Base-by-base conservation (phyloP, 2,329 filamentous ascomycete species). In the Calonectria multiphialidica region DNA sequence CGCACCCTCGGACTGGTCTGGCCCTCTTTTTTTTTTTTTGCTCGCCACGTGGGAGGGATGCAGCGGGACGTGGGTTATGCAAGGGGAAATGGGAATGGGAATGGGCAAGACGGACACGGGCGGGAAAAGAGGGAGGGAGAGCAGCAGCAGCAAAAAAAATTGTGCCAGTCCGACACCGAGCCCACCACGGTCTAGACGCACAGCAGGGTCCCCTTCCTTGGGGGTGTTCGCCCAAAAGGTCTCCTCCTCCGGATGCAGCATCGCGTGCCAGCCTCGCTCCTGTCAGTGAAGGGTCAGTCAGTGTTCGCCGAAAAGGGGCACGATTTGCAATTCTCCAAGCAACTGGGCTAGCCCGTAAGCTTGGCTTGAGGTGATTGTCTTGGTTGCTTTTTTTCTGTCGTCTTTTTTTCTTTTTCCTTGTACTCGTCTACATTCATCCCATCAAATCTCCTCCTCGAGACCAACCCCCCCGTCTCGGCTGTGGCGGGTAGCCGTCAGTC, bases 11-110 rank as follows among this genome's bases (percentile, higher is more conserved):
- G 57, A 44, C 70, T 61, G 42, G 57, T 42, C 66, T 25, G 42
- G 44, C 30, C 70, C n/a, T n/a, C n/a, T n/a, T n/a, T n/a, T n/a
- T n/a, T n/a, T n/a, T n/a, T 55, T 50, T 55, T 16, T 61, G 42
- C 62, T 42, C 68, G 74, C 77, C 77, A 78, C 77, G 77, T 78
- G 75, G 76, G 64, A 66, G 69, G 61, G 62, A 64, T 73, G 55
- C 49, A 64, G 66, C 66, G 66, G 72, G 47, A 66, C 47, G 37
- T 37, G 25, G 72, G 66, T 47, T 47, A 76, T 76, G 75, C 75
- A 79, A 70, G 75, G 77, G 74, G 49, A 69, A 62, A 42, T 28
- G 28, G 15, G 23, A 25, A 15, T 30, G 28, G 21, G n/a, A n/a
- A n/a, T n/a, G n/a, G n/a, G n/a, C n/a, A n/a, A n/a, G n/a, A n/a